phyloP scores from a whole-genome alignment of 495 filamentous ascomycete genomes.

The Jackrogersella minutella region DNA sequence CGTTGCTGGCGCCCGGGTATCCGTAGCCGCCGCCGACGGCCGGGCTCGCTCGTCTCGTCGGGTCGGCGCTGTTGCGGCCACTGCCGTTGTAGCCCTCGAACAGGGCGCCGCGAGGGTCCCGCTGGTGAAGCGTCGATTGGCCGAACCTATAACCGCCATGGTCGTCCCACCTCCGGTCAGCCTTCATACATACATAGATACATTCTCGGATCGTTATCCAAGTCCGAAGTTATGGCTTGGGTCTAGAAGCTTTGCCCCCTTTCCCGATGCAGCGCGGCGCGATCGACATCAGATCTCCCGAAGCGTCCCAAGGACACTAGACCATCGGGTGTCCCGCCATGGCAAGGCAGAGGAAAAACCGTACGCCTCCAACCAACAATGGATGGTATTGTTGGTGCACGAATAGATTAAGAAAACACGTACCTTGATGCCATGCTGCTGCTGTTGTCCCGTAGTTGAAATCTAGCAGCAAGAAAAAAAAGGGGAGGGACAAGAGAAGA shows the following conservation, averaged over 20 bases:
- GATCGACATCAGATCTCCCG: slow-evolving; percentile 23
- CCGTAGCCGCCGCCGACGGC: slow-evolving; percentile 68
- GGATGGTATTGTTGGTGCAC: neutral
- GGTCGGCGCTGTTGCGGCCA: slow-evolving; percentile 50
- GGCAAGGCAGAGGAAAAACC: no score
- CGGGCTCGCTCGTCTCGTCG: slow-evolving; percentile 60
- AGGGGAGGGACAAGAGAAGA: neutral
- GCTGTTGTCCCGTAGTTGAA: neutral
- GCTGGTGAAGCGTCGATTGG: slow-evolving; percentile 73
- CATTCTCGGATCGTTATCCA: no score
- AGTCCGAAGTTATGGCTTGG: no score
- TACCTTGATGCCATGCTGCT: slow-evolving; percentile 43
- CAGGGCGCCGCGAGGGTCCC: slow-evolving; percentile 86
- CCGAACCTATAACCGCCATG: slow-evolving; percentile 57
- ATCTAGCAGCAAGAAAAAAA: neutral
- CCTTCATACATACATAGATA: no score
- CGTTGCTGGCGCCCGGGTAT: slow-evolving; percentile 49
- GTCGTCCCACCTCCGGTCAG: neutral
- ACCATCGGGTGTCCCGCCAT: neutral
- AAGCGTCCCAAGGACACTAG: slow-evolving; percentile 9
- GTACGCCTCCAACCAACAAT: neutral
- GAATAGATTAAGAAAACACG: slow-evolving; percentile 3
- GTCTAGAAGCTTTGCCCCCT: neutral
- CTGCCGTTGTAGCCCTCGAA: slow-evolving; percentile 85
- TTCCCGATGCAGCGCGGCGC: slow-evolving; percentile 9